Base-by-base conservation (phyloP, 208 protist genomes). In the Angomonas ambiguus region DNA sequence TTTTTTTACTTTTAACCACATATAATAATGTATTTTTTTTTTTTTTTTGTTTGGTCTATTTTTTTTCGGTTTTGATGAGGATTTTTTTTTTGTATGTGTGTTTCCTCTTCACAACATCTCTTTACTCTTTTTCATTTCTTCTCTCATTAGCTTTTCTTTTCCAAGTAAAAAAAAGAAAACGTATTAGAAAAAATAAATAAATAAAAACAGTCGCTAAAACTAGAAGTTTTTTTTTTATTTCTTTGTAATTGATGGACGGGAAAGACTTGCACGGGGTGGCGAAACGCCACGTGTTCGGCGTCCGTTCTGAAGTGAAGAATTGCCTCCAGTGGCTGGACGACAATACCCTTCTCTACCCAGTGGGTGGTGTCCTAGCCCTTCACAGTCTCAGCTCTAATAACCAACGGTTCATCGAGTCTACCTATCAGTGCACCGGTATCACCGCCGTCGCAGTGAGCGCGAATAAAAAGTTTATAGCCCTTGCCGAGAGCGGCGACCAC, bases 391-490 rank as follows among this genome's bases (percentile, higher is more conserved):
- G 69, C 27, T 88, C 80, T 34, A 93, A 92, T 70, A 84, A 73
- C 25, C 87, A 95, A 65, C 87, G 85, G 41, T 95, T 95, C 64
- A 77, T 94, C 59, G 88, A 91, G 51, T 76, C 79, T 11, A 73
- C 66, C 20, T 76, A 89, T 58, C 72, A 80, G 16, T 90, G 85
- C 51, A 71, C 78, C 35, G 96, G 79, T 51, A 88, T 98, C 76
- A 97, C 93, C 3, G 88, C 94, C 48, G 67, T 98, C 16, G 84
- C 92, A 5, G 82, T 97, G 51, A 92, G 83, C 38, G 82, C 88
- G 1, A 98, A 98, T 70, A 90, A 92, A 38, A 97, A 97, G 69
- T 98, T 95, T 58, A 80, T 98, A 28, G 97, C 97, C 42, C 81
- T 98, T 31, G 95, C 96, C 6, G 96, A 98, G 74, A 74, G 78